Evolutionary conservation across 768 basidiomycete species (phyloP), one percentile per base, ranked within the genome.

Genomic region (Phylloporus sp.): DNA sequence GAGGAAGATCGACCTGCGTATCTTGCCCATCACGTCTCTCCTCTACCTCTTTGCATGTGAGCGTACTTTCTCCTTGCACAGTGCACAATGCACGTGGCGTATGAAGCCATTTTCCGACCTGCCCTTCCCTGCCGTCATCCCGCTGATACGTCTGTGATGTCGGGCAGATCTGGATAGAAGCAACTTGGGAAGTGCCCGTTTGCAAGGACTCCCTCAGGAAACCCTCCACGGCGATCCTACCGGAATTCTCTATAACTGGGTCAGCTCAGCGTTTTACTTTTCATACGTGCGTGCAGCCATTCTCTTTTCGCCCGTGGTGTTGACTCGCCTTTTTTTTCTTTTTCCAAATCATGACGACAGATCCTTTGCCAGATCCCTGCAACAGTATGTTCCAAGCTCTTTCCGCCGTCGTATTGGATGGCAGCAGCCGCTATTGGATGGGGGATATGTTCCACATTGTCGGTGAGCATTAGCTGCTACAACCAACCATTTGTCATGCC

Each of bases 131-230:
- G 2, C 28, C 8, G 3, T 9, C 27, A 27, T 3, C 37, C 55
- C 39, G n/a, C 46, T 41, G 27, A 54, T 26, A n/a, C n/a, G 11
- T 24, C 20, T 11, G 6, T 22, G 13, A 39, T 38, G 21, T 42
- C 28, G n/a, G n/a, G 21, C 23, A 69, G 65, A 79, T 59, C 67
- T 91, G 48, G 88, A 90, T 58, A 77, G 89, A 49, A 80, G 80
- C 6, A 89, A 90, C 55, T 61, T 89, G 31, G 87, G 87, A 9
- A 90, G 90, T 61, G 88, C 88, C 21, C 76, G 86, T 47, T 68
- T 89, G 17, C 84, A 85, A 67, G 81, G 84, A n/a, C 70, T 90
- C 4, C 75, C 81, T 6, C 64, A 80, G 27, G 83, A 89, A 54
- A 67, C 71, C 9, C 77, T 90, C 9, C 70, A 73, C 8, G 85